Base-by-base conservation (phyloP, 345 rosid species). In the Dipteronia sinensis region DNA sequence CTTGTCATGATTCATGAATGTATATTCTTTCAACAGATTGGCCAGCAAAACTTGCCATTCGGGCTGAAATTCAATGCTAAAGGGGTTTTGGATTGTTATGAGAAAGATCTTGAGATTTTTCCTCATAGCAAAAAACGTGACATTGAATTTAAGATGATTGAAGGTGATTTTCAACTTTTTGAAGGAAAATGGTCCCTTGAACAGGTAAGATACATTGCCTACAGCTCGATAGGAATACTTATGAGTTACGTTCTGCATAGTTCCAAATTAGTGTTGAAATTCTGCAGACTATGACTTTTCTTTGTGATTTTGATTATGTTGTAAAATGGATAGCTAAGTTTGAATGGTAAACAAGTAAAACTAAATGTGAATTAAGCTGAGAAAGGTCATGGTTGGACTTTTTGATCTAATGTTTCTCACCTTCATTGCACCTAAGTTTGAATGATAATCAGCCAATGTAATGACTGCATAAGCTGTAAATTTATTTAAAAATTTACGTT, bases 121-220 rank as follows among this genome's bases (percentile, higher is more conserved):
- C 84, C 90, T 25, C 44, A 69, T 7, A 87, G 95, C 4, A 83
- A 68, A 40, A 92, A 85, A 64, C 97, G 98, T 11, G 98, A 93
- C 27, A 95, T 95, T 81, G 97, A 90, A 10, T 95, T 93, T 75
- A 91, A 90, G 81, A 93, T 95, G 99, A 85, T 86, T 16, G 97
- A 95, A 81, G 99, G 99, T 16, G 99, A 93, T 84, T 95, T 95
- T 74, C 93, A 91, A 42, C 73, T 87, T 25, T 93, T 90, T 74
- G 89, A 93, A 91, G 99, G 99, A 68, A 93, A 89, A 73, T 95
- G 99, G 99, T 89, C 92, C 3, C 88, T 95, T 61, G 94, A 93
- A 81, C 97, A 93, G 93, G 99, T 93, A 79, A 83, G 25, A 22
- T n/a, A 53, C 63, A 0, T 9, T 65, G 25, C 62, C 44, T 64